Conservation (phyloP, 371 early-diverging fungal species). For the Rhizopus delemar region DNA sequence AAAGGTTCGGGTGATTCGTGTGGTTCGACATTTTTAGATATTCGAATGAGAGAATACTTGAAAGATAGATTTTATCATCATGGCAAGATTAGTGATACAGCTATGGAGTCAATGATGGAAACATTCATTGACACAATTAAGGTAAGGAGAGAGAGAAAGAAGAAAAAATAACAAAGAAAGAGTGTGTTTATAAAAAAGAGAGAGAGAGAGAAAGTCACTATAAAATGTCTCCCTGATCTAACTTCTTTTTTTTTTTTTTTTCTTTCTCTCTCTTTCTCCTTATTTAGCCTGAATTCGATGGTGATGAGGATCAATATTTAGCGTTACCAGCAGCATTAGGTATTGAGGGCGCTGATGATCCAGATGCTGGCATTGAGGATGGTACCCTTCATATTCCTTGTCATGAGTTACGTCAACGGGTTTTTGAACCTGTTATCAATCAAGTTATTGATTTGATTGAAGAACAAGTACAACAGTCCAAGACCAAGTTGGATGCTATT, state of each 20-base stretch:
- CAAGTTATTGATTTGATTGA: slow-evolving; percentile 60
- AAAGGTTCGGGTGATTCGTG: slow-evolving; percentile 59
- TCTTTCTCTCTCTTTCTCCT: too few species aligned
- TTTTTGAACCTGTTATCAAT: slow-evolving; percentile 66
- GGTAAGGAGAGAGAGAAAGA: slow-evolving; percentile 27
- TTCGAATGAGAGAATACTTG: slow-evolving; percentile 52
- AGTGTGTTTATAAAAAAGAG: too few species aligned
- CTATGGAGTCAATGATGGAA: slow-evolving; percentile 54
- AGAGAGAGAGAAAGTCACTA: too few species aligned
- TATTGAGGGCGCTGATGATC: slow-evolving; percentile 55
- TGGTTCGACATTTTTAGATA: slow-evolving; percentile 60
- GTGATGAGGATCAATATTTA: slow-evolving; percentile 60
- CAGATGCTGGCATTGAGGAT: slow-evolving; percentile 60
- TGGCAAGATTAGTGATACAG: slow-evolving; percentile 46
- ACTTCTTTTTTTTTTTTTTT: too few species aligned
- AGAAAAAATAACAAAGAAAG: too few species aligned
- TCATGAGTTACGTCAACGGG: slow-evolving; percentile 50
- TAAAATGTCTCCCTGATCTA: slow-evolving; percentile 5
- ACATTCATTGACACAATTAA: slow-evolving; percentile 49
- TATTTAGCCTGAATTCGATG: slow-evolving; percentile 59
- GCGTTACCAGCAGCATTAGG: slow-evolving; percentile 56
- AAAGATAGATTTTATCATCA: slow-evolving; percentile 44
- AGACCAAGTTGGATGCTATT: slow-evolving; percentile 46
- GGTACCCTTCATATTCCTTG: slow-evolving; percentile 56
- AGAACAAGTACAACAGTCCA: slow-evolving; percentile 54